Conservation (phyloP, 1,284 basidiomycete species). For the Fereydounia khargensis region DNA sequence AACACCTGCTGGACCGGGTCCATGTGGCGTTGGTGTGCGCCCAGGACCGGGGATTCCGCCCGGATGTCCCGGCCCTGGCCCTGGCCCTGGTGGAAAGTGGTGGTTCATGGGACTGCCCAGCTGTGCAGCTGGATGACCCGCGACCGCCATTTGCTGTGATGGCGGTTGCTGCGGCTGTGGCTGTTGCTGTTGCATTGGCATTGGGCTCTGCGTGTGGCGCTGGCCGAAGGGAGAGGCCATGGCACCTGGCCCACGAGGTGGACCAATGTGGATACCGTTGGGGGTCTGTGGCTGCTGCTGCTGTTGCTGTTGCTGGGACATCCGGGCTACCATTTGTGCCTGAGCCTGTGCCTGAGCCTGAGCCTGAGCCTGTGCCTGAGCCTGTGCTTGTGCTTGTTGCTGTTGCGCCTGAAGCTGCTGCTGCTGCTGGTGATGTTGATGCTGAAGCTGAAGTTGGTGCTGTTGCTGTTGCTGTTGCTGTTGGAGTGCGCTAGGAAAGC, state of each 20-base stretch:
- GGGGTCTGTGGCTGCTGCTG: neutral
- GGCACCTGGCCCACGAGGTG: neutral
- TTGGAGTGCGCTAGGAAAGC: neutral
- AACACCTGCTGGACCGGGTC: no score
- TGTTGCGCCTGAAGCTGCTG: conserved; percentile 13
- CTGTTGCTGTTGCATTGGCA: conserved; percentile 8
- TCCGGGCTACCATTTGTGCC: neutral
- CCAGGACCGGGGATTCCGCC: no score
- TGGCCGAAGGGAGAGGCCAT: neutral
- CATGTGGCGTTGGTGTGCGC: neutral
- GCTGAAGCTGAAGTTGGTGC: conserved; percentile 3
- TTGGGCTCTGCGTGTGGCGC: neutral
- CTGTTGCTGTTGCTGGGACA: conserved; percentile 9
- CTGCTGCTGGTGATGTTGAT: neutral
- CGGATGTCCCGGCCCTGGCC: no score
- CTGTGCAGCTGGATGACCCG: neutral
- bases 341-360: conserved; percentile 1
- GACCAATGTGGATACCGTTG: neutral
- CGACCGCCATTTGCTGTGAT: conserved; percentile 2
- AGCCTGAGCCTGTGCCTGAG: conserved; percentile 1
- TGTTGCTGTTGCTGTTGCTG: conserved; percentile 2
- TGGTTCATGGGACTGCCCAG: no score
- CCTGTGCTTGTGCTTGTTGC: conserved; percentile 3
- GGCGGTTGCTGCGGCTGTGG: conserved; percentile 9
- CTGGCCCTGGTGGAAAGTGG: no score